phyloP scores from a whole-genome alignment of 2,329 filamentous ascomycete species.

The Sclerotinia trifoliorum region DNA sequence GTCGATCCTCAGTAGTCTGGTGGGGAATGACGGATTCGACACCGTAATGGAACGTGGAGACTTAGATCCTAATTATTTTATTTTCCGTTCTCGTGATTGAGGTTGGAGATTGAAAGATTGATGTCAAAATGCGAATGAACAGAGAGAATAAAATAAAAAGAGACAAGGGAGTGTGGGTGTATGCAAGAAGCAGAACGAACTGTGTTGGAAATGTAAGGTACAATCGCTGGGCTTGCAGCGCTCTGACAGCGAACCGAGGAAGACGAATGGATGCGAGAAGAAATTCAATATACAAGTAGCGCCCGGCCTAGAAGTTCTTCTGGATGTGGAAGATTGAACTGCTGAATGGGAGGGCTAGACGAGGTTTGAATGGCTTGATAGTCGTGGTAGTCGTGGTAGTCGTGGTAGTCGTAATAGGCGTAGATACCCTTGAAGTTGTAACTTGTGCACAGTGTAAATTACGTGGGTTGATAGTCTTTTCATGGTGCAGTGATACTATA shows the following conservation, averaged over 20 bases:
- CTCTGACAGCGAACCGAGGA: constrained; percentile 9
- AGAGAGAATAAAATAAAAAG: not conserved
- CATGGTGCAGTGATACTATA: constrained; percentile 16
- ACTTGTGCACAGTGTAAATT: not conserved
- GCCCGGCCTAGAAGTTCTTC: constrained; percentile 16
- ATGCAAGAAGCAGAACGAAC: constrained; percentile 18
- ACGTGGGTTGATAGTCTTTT: not conserved
- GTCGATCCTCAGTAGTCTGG: constrained; percentile 7
- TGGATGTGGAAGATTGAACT: constrained; percentile 12
- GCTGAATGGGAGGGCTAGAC: constrained; percentile 5
- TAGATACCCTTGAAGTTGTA: not conserved
- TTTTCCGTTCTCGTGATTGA: constrained; percentile 21
- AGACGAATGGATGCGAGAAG: constrained; percentile 6
- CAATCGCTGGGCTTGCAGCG: constrained; percentile 23
- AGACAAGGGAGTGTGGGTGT: constrained; percentile 21
- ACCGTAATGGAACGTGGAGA: constrained; percentile 17
- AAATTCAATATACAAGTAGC: constrained; percentile 1
- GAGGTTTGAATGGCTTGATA: constrained; percentile 8
- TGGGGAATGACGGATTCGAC: not conserved
- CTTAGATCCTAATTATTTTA: not conserved
- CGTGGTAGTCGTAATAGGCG: too few species aligned
- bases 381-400: not conserved
- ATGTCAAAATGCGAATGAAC: not conserved
- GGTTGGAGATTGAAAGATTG: constrained; percentile 9
- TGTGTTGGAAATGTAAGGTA: constrained; percentile 18